Conservation (phyloP, 2,329 filamentous ascomycete species). For the Monosporascus sp. region DNA sequence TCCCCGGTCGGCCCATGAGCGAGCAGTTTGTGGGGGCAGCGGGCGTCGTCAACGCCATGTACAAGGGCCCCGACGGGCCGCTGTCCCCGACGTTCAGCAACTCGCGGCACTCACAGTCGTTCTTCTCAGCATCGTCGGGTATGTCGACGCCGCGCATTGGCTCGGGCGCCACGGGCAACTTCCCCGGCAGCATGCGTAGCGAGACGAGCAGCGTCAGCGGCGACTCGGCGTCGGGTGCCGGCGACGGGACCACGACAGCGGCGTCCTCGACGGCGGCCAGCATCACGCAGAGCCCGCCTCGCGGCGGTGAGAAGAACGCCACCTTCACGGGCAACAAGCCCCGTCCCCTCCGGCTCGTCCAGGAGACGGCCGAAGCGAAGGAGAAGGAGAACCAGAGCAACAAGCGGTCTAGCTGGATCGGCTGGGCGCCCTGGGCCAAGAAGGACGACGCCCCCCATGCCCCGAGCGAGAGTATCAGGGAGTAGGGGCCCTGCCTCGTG, state of each 20-base stretch:
- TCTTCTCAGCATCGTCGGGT: slow-evolving; percentile 42
- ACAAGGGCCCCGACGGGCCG: slow-evolving; percentile 64
- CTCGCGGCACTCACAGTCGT: slow-evolving; percentile 57
- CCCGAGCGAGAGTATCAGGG: background rate
- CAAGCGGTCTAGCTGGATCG: slow-evolving; percentile 62
- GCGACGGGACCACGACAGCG: slow-evolving; percentile 42
- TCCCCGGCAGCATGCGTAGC: slow-evolving; percentile 62
- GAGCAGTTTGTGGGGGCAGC: slow-evolving; percentile 61
- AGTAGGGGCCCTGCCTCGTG: too few species aligned
- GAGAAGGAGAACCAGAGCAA: slow-evolving; percentile 43
- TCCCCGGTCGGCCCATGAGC: slow-evolving; percentile 50
- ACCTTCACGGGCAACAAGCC: slow-evolving; percentile 68
- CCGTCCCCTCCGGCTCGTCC: slow-evolving; percentile 78
- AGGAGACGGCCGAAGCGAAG: slow-evolving; percentile 63
- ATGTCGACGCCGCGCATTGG: slow-evolving; percentile 15
- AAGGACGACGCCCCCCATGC: slow-evolving; percentile 40
- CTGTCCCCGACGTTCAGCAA: slow-evolving; percentile 55
- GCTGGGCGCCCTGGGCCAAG: slow-evolving; percentile 47
- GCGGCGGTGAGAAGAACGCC: slow-evolving; percentile 47
- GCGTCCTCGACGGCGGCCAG: background rate
- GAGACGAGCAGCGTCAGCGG: slow-evolving; percentile 61
- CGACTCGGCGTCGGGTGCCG: slow-evolving; percentile 55
- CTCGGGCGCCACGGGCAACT: slow-evolving; percentile 51
- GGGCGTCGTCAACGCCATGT: slow-evolving; percentile 83
- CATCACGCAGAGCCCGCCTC: slow-evolving; percentile 45